Base-by-base conservation (phyloP, 2,329 filamentous ascomycete species). In the Colletotrichum incanum region DNA sequence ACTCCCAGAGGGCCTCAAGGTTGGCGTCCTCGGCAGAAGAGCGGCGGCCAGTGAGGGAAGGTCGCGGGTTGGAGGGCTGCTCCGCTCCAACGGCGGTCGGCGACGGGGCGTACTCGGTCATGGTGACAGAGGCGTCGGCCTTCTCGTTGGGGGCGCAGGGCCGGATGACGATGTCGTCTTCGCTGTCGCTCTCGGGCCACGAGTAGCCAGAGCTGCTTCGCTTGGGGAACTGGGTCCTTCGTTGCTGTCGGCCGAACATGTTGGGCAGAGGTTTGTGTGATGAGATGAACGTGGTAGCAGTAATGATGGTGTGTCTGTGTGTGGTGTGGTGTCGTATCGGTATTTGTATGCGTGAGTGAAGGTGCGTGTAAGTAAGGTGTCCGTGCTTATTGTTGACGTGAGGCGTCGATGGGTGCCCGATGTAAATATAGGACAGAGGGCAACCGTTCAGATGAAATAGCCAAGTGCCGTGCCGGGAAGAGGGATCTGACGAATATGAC, bases 1-100 rank as follows among this genome's bases (percentile, higher is more conserved):
- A 73, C n/a, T 69, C 68, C 73, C 73, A 75, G 14, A 75, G 62
- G 41, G 63, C 71, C 28, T 66, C 63, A n/a, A 74, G 52, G 54
- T 74, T 52, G 65, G 55, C 62, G 54, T 69, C 58, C 18, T 73
- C 58, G 16, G 62, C 61, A 5, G 70, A 63, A n/a, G 73, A 45
- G 58, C 71, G 71, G 47, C 62, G 73, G 43, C 73, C 66, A 20
- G 62, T 60, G 23, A 73, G 61, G 20, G 67, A 71, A 3, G 55
- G 61, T 34, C 66, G 61, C 39, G 60, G 26, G 43, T 6, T 56
- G 23, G 47, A 18, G 16, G 47, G 18, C 37, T 71, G 61, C 39
- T 65, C 55, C 61, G 28, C 56, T 2, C 31, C 37, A 18, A 26
- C 11, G 31, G 56, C 37, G 54, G 54, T 23, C 14, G 68, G 23